Base-by-base conservation (phyloP, 2,329 filamentous ascomycete species). In the Aspergillus pseudonomiae region DNA sequence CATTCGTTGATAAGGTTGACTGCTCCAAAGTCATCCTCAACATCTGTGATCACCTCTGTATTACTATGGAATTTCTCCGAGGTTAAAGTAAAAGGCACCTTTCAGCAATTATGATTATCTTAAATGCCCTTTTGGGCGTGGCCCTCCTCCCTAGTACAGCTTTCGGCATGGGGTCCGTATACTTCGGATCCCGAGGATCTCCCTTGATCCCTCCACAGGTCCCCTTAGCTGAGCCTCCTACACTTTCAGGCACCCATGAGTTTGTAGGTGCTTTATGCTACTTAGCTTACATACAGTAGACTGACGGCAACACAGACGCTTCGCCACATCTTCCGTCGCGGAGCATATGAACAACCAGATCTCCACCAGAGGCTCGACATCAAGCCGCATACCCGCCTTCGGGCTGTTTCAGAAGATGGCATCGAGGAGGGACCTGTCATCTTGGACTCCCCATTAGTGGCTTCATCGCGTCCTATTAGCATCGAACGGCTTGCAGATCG, bases 261-360 rank as follows among this genome's bases (percentile, higher is more conserved):
- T 80, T 80, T 73, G 78, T 79, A 73, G 64, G 73, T 63, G 12
- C 14, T 19, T 36, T 16, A 19, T 24, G 12, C 26, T 28, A 4
- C 59, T 16, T 30, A 19, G 12, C 5, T 34, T 32, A 11, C 4
- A 19, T 19, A 11, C n/a, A 32, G 6, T 32, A 32, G 30, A 48
- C 14, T 60, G 45, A 36, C 61, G 43, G 67, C 59, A 54, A 55
- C 54, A 50, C 65, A 79, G 78, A 72, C 73, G 7, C 86, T 99
- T 62, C 89, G 93, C 71, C 94, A 99, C 79, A 89, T 98, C 73
- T 95, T 92, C 79, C 94, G 97, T 76, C 94, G 97, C 80, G 94
- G 94, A 63, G 91, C 92, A 46, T 86, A 94, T 77, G 82, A 86
- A 69, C 87, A 96, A 70, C 94, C 94, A 3, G 79, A 84, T 6